These are phyloP conservation scores for Fusarium sp. DNA, from an alignment of 2,329 filamentous ascomycete species.

Conservation along the genomic window DNA sequence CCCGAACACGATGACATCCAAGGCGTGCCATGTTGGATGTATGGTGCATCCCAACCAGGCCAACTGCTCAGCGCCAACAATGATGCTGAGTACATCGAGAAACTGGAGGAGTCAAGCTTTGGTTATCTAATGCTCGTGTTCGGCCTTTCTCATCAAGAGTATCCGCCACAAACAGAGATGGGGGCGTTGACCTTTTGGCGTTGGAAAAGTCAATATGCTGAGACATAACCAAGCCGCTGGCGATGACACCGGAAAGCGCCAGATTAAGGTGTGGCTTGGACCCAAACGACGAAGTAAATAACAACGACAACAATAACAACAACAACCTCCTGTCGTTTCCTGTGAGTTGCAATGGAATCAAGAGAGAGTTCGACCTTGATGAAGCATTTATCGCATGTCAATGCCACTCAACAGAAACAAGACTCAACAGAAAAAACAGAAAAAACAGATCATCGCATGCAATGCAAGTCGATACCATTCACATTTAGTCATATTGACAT, in stretches of 20 bases:
- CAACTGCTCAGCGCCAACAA: neutral
- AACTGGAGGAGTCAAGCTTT: neutral
- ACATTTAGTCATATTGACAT: neutral
- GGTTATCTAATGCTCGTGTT: neutral
- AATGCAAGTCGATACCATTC: neutral
- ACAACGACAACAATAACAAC: too few relatives aligned
- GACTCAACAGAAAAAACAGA: neutral
- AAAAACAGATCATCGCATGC: neutral
- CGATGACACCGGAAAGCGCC: neutral
- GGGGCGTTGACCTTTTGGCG: neutral
- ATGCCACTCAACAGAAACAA: neutral
- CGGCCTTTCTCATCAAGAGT: neutral
- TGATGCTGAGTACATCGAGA: neutral
- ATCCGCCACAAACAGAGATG: neutral
- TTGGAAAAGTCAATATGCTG: neutral
- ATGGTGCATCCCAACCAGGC: neutral
- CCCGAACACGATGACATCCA: neutral
- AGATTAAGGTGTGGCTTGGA: neutral
- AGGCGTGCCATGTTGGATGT: neutral
- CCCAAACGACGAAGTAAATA: neutral
- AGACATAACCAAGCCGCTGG: neutral
- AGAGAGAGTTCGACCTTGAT: neutral
- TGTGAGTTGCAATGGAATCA: rapidly evolving
- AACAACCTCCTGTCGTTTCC: neutral
- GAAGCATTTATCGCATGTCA: neutral